A percentile compares a stretch with the other conserved stretches of the same genome.
phyloP scores from a whole-genome alignment of 192 early-diverging fungal species.

The Tieghemiomyces parasiticus region DNA sequence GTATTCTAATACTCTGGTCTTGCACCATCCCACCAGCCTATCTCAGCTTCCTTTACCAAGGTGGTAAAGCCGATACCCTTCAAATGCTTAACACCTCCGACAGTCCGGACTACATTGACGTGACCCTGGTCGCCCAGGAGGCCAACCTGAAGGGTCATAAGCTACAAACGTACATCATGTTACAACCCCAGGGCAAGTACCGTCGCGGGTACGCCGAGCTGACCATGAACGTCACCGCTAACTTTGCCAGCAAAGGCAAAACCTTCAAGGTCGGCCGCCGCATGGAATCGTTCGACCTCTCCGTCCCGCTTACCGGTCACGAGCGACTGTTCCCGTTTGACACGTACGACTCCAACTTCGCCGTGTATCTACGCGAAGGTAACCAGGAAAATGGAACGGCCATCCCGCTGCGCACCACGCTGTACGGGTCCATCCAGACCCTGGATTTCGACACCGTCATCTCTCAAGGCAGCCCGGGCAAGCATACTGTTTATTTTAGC shows the following conservation, averaged over 20 bases:
- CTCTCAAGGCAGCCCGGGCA: neutral
- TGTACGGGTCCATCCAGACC: slow-evolving; percentile 3
- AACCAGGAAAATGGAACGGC: neutral
- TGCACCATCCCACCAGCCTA: neutral
- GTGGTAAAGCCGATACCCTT: neutral
- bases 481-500: neutral
- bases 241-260: neutral
- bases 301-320: neutral
- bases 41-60: neutral
- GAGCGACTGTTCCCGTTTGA: slow-evolving; percentile 2
- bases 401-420: neutral
- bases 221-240: neutral
- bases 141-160: neutral
- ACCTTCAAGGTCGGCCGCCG: neutral
- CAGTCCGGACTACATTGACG: neutral
- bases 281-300: slow-evolving; percentile 7
- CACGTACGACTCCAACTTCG: neutral
- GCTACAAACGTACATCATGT: neutral
- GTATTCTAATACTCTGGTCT: neutral
- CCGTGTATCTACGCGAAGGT: neutral
- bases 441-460: neutral
- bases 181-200: neutral
- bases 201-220: neutral
- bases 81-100: neutral
- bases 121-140: slow-evolving; percentile 1